Percentiles rank a stretch among this genome's conserved stretches.
Conservation (phyloP, 176 grass and related monocot species). For the Zoysia japonica region DNA sequence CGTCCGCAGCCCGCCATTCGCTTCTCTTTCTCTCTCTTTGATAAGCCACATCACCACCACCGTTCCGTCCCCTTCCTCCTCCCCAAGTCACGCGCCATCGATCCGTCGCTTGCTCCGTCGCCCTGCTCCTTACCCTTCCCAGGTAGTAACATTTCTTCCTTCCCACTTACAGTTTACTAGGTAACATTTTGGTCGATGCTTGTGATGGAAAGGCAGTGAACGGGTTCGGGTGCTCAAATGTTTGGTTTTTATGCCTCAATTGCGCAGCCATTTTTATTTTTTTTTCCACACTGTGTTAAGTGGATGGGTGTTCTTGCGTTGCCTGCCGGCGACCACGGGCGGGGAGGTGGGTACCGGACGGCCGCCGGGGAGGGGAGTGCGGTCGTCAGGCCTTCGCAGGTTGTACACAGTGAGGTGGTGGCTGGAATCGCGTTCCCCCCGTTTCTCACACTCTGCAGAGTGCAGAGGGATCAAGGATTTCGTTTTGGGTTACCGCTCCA, state of each 20-base stretch:
- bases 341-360: too few relatives aligned
- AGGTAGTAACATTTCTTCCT: conserved; percentile 9
- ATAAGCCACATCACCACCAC: conserved; percentile 48
- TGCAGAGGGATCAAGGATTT: not conserved
- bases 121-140: not conserved
- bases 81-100: not conserved
- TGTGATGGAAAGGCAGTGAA: not conserved
- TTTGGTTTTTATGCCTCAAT: not conserved
- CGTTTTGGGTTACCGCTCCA: conserved; percentile 2
- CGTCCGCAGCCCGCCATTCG: not conserved
- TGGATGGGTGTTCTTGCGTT: not conserved
- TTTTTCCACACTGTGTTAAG: not conserved
- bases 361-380: too few relatives aligned
- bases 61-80: not conserved
- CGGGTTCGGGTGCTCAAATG: not conserved
- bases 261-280: not conserved
- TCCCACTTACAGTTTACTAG: not conserved
- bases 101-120: not conserved
- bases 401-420: too few relatives aligned
- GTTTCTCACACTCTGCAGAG: not conserved
- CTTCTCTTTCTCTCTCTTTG: not conserved
- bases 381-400: too few relatives aligned
- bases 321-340: too few relatives aligned
- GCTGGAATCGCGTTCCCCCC: not conserved
- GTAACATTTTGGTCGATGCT: not conserved